Conservation (phyloP, 768 basidiomycete species). For the Lentinus brumalis region DNA sequence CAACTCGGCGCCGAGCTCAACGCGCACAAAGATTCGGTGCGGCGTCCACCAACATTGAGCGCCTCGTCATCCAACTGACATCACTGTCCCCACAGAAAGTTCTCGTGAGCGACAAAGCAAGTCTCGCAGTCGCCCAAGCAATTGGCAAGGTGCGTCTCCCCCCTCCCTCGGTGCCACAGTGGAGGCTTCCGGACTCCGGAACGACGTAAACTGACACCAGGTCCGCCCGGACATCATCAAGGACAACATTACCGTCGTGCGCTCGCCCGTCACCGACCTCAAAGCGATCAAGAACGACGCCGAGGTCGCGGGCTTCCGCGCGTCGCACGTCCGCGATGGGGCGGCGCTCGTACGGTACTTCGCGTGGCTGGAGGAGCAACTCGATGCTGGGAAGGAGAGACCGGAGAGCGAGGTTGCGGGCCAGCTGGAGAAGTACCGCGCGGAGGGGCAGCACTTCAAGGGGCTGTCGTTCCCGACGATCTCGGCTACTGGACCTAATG, state of each 20-base stretch:
- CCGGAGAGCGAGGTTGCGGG: slow-evolving; percentile 83
- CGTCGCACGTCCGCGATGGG: slow-evolving; percentile 88
- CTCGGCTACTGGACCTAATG: slow-evolving; percentile 90
- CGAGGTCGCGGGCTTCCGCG: slow-evolving; percentile 83
- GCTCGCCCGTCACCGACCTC: slow-evolving; percentile 77
- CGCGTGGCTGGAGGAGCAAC: slow-evolving; percentile 89
- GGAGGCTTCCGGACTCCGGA: background rate
- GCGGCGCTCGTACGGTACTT: slow-evolving; percentile 88
- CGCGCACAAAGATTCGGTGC: slow-evolving; percentile 34
- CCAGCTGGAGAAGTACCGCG: slow-evolving; percentile 76
- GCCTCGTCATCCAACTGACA: too few relatives aligned
- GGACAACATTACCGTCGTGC: slow-evolving; percentile 60
- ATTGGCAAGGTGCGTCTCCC: slow-evolving; percentile 60
- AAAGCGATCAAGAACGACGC: slow-evolving; percentile 80
- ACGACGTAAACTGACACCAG: slow-evolving; percentile 22
- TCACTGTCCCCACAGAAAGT: slow-evolving; percentile 52
- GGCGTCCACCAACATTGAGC: background rate
- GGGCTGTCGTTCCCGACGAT: slow-evolving; percentile 93
- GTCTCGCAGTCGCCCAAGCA: slow-evolving; percentile 79
- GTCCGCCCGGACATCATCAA: slow-evolving; percentile 31
- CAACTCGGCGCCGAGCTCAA: slow-evolving; percentile 42
- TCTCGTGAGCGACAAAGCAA: slow-evolving; percentile 75
- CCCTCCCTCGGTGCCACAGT: slow-evolving; percentile 5
- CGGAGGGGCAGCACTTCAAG: slow-evolving; percentile 79
- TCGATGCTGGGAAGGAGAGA: slow-evolving; percentile 60